phyloP scores from a whole-genome alignment of 192 early-diverging fungal species.

The Backusella psychrophila region DNA sequence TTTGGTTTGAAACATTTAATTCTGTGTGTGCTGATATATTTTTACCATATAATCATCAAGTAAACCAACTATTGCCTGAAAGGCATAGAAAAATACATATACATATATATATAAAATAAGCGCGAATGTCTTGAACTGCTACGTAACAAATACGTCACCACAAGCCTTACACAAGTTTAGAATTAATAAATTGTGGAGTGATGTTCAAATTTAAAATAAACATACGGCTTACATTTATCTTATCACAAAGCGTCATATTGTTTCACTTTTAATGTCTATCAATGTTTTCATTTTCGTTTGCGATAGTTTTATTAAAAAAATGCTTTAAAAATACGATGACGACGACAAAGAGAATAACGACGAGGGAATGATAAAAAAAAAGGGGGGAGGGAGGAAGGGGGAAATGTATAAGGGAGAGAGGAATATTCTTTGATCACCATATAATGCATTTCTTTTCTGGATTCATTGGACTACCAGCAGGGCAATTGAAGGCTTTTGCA shows the following conservation, averaged over 20 bases:
- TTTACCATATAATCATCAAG: too few relatives aligned
- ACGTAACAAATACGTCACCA: too few relatives aligned
- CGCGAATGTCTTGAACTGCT: background rate
- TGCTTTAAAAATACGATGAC: too few relatives aligned
- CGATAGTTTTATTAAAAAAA: too few relatives aligned
- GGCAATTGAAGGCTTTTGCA: constrained; percentile 64
- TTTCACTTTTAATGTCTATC: too few relatives aligned
- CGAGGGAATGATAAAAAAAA: background rate
- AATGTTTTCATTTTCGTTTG: too few relatives aligned
- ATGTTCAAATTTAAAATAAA: too few relatives aligned
- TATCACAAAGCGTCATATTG: too few relatives aligned
- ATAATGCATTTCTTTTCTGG: constrained; percentile 51
- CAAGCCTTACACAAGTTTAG: too few relatives aligned
- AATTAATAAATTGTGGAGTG: too few relatives aligned
- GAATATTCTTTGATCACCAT: constrained; percentile 10
- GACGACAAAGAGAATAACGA: background rate
- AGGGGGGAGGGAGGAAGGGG: background rate
- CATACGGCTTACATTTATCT: too few relatives aligned
- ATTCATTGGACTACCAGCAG: constrained; percentile 59
- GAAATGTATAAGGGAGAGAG: background rate
- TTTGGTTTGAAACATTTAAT: background rate
- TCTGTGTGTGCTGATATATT: background rate
- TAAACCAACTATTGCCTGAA: background rate
- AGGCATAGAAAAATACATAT: background rate
- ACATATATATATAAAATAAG: background rate